These are phyloP conservation scores for Arthroderma sp. DNA, from an alignment of 2,329 filamentous ascomycete species.

Conservation along the genomic window DNA sequence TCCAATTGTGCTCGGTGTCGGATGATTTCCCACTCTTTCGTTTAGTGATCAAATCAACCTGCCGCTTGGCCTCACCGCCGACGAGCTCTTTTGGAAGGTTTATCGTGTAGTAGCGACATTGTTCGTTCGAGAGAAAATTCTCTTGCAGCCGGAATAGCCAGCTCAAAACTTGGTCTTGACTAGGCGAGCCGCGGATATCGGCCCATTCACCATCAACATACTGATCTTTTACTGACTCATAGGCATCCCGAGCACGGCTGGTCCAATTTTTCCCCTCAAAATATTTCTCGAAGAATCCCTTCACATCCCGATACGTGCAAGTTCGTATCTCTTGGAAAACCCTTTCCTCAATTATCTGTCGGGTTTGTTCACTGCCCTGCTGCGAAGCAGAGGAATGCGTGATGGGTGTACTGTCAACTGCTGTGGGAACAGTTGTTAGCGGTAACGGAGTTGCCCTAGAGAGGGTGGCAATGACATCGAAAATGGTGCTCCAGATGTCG, in stretches of 20 bases:
- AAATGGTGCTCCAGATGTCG: conserved; percentile 10
- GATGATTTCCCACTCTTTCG: neutral
- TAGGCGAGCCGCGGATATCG: conserved; percentile 8
- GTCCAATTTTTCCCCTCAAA: conserved; percentile 13
- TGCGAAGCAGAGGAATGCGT: conserved; percentile 7
- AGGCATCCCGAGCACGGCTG: conserved; percentile 2
- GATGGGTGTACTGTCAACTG: conserved; percentile 7
- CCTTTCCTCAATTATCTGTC: conserved; percentile 8
- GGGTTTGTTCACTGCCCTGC: conserved; percentile 12
- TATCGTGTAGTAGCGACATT: conserved; percentile 7
- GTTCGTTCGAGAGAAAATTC: conserved; percentile 8
- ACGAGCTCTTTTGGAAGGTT: conserved; percentile 1
- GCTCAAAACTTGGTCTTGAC: conserved; percentile 5
- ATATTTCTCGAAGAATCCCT: conserved; percentile 13
- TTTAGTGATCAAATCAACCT: conserved; percentile 13
- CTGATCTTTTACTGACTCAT: neutral
- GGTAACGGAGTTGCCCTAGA: conserved; percentile 6
- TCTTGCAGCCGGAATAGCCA: conserved; percentile 13
- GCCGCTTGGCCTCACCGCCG: conserved; percentile 9
- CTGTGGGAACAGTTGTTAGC: conserved; percentile 3
- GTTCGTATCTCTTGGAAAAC: conserved; percentile 11
- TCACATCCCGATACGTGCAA: conserved; percentile 10
- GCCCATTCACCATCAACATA: conserved; percentile 4
- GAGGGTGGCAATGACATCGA: conserved; percentile 6
- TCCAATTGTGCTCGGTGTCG: conserved; percentile 10